Conservation (phyloP, 1,284 basidiomycete species). For the Cutaneotrichosporon dermatis region DNA sequence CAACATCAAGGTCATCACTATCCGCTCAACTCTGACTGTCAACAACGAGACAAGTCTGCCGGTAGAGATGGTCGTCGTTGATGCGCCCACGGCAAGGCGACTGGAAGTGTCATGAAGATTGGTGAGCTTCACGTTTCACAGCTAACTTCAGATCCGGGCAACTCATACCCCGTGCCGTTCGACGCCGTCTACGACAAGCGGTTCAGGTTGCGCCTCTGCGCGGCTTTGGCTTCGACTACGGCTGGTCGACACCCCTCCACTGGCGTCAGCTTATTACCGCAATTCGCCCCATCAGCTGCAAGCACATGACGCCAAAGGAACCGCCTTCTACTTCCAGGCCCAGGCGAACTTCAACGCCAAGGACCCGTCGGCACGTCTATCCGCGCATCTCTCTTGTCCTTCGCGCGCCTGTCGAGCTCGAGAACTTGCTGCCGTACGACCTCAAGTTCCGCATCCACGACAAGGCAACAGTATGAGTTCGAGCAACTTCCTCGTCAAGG, state of each 20-base stretch:
- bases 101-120: conserved; percentile 78
- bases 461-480: conserved; percentile 82
- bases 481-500: conserved; percentile 85
- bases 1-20: conserved; percentile 92
- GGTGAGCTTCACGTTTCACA: conserved; percentile 51
- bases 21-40: conserved; percentile 89
- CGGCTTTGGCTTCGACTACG: conserved; percentile 61
- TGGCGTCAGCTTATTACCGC: conserved; percentile 86
- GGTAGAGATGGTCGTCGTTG: conserved; percentile 85
- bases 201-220: conserved; percentile 89
- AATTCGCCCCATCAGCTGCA: conserved; percentile 78
- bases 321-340: conserved; percentile 94
- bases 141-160: conserved; percentile 61
- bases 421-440: conserved; percentile 94
- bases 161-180: conserved; percentile 84
- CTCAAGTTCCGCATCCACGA: conserved; percentile 95
- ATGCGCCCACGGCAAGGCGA: conserved; percentile 76
- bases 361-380: conserved; percentile 63
- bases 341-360: conserved; percentile 76
- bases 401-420: conserved; percentile 92
- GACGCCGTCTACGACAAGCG: conserved; percentile 80
- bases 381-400: conserved; percentile 81
- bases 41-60: conserved; percentile 92
- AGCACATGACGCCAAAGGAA: conserved; percentile 73
- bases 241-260: conserved; percentile 81